Evolutionary conservation across 257 asterid genomes (phyloP).

Genomic region (Solanum paucissectum): DNA sequence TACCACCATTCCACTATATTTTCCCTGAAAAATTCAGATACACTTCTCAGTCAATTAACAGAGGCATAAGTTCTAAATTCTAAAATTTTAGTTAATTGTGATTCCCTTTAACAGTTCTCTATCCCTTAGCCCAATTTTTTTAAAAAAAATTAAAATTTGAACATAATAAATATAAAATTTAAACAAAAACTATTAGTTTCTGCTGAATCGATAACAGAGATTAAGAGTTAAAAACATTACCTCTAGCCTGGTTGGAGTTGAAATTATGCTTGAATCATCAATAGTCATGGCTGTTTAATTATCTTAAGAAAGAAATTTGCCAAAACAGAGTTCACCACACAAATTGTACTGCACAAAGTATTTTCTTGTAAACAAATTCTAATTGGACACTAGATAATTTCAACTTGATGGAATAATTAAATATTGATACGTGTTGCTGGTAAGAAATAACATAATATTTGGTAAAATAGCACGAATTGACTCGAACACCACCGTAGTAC

Average conservation of each 20-base stretch:
- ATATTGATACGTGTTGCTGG: too few species aligned
- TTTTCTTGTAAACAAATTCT: neutral
- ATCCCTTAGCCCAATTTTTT: too few species aligned
- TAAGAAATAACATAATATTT: neutral
- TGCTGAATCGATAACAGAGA: neutral
- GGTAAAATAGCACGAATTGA: neutral
- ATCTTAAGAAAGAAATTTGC: neutral
- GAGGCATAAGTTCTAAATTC: neutral
- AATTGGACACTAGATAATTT: too few species aligned
- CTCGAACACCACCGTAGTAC: neutral
- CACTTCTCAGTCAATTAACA: neutral
- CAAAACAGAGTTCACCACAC: neutral
- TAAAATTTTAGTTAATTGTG: neutral
- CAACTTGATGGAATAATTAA: too few species aligned
- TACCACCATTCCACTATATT: conserved; percentile 36
- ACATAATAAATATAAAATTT: neutral
- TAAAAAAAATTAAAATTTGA: too few species aligned
- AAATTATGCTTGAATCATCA: conserved; percentile 4
- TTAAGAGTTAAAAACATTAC: conserved; percentile 17
- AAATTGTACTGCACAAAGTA: neutral
- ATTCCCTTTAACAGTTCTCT: neutral
- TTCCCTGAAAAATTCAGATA: conserved; percentile 40
- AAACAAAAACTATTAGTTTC: neutral
- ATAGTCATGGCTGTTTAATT: conserved; percentile 12
- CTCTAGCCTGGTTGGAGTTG: conserved; percentile 60